These are phyloP conservation scores for Penicillium argentinense DNA, from an alignment of 495 filamentous ascomycete species.

Conservation along the genomic window DNA sequence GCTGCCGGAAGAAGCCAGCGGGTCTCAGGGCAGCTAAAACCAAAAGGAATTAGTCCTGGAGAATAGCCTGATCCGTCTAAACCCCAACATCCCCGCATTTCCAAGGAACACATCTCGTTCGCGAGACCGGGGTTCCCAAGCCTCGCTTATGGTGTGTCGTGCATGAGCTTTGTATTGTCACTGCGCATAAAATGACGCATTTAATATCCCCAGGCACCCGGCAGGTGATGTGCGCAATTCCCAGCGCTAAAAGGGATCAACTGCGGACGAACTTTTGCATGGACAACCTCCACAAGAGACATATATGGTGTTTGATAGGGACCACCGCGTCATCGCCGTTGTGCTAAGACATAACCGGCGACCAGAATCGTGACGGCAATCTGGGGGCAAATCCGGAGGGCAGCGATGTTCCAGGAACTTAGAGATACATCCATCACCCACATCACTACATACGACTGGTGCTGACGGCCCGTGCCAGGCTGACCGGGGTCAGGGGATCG, in stretches of 20 bases:
- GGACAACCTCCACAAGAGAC: too few relatives aligned
- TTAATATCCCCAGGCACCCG: background rate
- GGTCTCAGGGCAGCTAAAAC: constrained; percentile 11
- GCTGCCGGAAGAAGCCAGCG: background rate
- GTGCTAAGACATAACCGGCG: constrained; percentile 15
- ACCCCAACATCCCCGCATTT: constrained; percentile 24
- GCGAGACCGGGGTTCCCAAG: constrained; percentile 11
- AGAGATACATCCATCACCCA: background rate
- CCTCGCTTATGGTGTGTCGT: constrained; percentile 14
- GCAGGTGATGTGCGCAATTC: constrained; percentile 10
- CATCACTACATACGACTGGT: background rate
- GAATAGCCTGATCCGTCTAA: constrained; percentile 24
- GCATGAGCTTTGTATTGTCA: background rate
- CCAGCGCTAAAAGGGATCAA: constrained; percentile 7
- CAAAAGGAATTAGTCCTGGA: constrained; percentile 9
- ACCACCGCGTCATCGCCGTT: constrained; percentile 3
- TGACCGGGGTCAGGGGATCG: constrained; percentile 14
- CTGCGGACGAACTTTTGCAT: too few relatives aligned
- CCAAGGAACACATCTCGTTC: constrained; percentile 1
- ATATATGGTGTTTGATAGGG: too few relatives aligned
- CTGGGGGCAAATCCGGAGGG: constrained; percentile 3
- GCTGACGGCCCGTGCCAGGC: constrained; percentile 14
- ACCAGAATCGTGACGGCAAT: constrained; percentile 1
- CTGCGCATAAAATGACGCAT: background rate
- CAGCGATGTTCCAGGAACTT: background rate